phyloP scores from a whole-genome alignment of 2,329 filamentous ascomycete genomes.

The Tolypocladium album region DNA sequence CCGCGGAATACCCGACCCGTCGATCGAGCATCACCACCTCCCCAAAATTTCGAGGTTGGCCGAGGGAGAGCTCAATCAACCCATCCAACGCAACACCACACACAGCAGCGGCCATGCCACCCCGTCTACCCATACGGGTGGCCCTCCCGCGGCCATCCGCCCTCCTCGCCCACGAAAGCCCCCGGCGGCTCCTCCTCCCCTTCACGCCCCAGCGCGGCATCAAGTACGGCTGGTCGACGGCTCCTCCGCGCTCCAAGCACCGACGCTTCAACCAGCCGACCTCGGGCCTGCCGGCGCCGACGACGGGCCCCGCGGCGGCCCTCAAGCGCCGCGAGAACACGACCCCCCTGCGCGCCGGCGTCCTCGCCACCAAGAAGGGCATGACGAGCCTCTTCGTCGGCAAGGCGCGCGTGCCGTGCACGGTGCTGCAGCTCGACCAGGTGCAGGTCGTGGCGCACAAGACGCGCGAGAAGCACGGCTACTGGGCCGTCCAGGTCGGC shows the following conservation, averaged over 20 bases:
- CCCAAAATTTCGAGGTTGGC: slow-evolving; percentile 8
- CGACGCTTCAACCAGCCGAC: slow-evolving; percentile 50
- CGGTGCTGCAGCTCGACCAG: slow-evolving; percentile 84
- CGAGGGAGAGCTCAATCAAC: background rate
- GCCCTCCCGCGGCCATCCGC: slow-evolving; percentile 27
- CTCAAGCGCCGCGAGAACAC: slow-evolving; percentile 47
- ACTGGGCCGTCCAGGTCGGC: slow-evolving; percentile 89
- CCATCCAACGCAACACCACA: slow-evolving; percentile 3
- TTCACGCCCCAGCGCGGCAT: slow-evolving; percentile 37
- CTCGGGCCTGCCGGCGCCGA: slow-evolving; percentile 44
- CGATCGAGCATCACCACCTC: background rate
- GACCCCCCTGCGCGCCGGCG: slow-evolving; percentile 62
- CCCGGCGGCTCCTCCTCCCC: slow-evolving; percentile 32
- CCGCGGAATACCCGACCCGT: slow-evolving; percentile 7
- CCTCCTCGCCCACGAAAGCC: slow-evolving; percentile 11
- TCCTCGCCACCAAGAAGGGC: slow-evolving; percentile 83
- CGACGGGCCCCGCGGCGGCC: slow-evolving; percentile 49
- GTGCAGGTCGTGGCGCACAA: slow-evolving; percentile 86
- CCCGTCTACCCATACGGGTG: slow-evolving; percentile 32
- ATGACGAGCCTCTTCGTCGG: slow-evolving; percentile 88
- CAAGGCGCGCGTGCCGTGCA: slow-evolving; percentile 72
- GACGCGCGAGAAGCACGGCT: slow-evolving; percentile 70
- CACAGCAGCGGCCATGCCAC: slow-evolving; percentile 27
- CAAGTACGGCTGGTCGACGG: slow-evolving; percentile 52
- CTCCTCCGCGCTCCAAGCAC: slow-evolving; percentile 38